Percentiles rank a stretch among this genome's conserved stretches.
These are phyloP conservation scores for Daedaleopsis nitida DNA, from an alignment of 768 basidiomycete species.

Conservation along the genomic window DNA sequence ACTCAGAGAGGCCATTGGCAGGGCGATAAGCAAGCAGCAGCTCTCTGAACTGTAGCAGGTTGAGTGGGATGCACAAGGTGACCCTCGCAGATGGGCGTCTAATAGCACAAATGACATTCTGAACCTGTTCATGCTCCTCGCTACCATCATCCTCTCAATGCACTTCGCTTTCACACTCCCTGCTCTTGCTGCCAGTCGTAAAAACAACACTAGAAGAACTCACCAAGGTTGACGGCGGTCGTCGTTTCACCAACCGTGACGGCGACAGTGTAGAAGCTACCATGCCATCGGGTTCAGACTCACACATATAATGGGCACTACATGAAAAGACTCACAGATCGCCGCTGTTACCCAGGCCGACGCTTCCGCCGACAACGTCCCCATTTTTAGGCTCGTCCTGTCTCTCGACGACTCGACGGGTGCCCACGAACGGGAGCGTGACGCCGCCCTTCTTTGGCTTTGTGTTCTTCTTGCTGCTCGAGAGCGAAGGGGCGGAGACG, in stretches of 20 bases:
- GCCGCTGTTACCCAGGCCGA: conserved; percentile 61
- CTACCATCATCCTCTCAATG: too few species aligned
- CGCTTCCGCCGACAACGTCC: conserved; percentile 25
- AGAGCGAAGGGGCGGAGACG: background rate
- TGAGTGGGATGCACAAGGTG: too few species aligned
- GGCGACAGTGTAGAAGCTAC: conserved; percentile 67
- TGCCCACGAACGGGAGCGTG: conserved; percentile 8
- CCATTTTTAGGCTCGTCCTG: conserved; percentile 6
- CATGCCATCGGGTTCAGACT: background rate
- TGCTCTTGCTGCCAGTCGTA: too few species aligned
- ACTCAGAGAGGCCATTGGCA: too few species aligned
- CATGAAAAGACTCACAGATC: conserved; percentile 55
- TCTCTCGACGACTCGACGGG: conserved; percentile 13
- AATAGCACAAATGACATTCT: too few species aligned
- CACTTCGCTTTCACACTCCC: too few species aligned
- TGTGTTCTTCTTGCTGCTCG: conserved; percentile 3
- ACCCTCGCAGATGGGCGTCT: too few species aligned
- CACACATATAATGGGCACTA: background rate
- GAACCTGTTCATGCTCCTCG: too few species aligned
- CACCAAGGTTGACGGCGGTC: conserved; percentile 65
- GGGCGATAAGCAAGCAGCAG: too few species aligned
- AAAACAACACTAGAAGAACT: conserved; percentile 13
- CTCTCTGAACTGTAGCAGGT: too few species aligned
- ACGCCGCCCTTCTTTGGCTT: conserved; percentile 14
- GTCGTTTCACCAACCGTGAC: conserved; percentile 55